Percentiles rank a stretch among this genome's conserved stretches.
Conservation (phyloP, 495 filamentous ascomycete species). For the Xylaria castorea region DNA sequence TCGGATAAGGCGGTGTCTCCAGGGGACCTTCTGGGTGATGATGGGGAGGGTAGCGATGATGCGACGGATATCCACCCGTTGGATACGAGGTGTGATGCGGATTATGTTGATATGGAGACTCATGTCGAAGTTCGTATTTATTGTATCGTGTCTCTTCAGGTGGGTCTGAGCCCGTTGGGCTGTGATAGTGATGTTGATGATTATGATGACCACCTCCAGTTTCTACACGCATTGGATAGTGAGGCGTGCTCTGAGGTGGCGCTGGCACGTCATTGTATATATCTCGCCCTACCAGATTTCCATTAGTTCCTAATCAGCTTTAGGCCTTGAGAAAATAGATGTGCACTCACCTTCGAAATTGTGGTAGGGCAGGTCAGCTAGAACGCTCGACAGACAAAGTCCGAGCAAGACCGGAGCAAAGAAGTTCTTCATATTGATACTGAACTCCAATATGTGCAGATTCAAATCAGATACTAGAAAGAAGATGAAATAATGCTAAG, state of each 20-base stretch:
- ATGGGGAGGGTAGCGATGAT: neutral
- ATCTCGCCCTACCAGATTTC: neutral
- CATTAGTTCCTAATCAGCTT: neutral
- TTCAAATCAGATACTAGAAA: neutral
- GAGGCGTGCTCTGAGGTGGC: neutral
- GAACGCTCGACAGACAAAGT: conserved; percentile 32
- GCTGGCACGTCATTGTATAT: neutral
- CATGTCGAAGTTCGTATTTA: neutral
- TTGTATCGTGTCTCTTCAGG: neutral
- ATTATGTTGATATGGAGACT: neutral
- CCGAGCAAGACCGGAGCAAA: conserved; percentile 28
- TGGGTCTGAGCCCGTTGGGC: neutral
- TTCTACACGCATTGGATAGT: neutral
- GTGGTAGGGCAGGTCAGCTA: conserved; percentile 32
- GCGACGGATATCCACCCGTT: neutral
- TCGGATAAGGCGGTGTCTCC: neutral
- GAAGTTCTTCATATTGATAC: conserved; percentile 31
- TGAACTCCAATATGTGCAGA: neutral
- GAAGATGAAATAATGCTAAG: neutral
- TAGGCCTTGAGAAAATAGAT: neutral
- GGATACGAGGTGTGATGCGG: neutral
- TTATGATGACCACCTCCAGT: neutral
- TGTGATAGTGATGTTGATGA: neutral
- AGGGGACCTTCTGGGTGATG: neutral
- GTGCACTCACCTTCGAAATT: conserved; percentile 24